Evolutionary conservation across 2,329 filamentous ascomycete genomes (phyloP).

Genomic region (Didymella sp.): DNA sequence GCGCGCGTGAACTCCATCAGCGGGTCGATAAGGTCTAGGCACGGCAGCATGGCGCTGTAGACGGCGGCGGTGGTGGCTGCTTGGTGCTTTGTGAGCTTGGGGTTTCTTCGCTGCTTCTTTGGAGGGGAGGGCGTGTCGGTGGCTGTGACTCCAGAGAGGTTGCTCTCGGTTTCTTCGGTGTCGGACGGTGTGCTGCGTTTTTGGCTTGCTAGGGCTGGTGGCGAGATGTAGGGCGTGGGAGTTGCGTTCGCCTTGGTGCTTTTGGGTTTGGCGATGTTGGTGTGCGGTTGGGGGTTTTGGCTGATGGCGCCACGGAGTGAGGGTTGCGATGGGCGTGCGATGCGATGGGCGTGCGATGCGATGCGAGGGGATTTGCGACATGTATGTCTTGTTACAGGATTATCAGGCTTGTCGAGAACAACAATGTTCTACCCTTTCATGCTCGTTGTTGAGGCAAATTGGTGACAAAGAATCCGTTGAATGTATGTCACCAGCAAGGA

Average conservation of each 20-base stretch:
- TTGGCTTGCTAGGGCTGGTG: too few relatives aligned
- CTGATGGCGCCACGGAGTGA: not conserved
- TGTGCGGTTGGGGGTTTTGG: not conserved
- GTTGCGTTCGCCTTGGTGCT: too few relatives aligned
- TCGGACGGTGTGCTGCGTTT: too few relatives aligned
- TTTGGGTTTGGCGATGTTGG: too few relatives aligned
- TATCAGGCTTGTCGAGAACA: not conserved
- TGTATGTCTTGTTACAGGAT: not conserved
- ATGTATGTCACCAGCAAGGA: not conserved
- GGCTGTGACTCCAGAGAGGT: too few relatives aligned
- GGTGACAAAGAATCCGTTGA: not conserved
- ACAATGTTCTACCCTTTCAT: not conserved
- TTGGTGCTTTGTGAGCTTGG: not conserved
- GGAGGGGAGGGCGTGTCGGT: not conserved
- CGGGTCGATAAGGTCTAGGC: not conserved
- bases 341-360: not conserved
- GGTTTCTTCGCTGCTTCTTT: not conserved
- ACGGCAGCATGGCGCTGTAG: not conserved
- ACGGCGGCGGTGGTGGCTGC: not conserved
- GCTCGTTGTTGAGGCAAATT: not conserved
- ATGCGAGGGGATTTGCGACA: not conserved
- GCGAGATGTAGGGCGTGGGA: too few relatives aligned
- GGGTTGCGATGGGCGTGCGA: not conserved
- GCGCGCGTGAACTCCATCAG: not conserved
- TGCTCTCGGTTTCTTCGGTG: too few relatives aligned